Evolutionary conservation across 768 basidiomycete species (phyloP), one percentile per base, ranked within the genome.

Genomic region (Lentinula detonsa): DNA sequence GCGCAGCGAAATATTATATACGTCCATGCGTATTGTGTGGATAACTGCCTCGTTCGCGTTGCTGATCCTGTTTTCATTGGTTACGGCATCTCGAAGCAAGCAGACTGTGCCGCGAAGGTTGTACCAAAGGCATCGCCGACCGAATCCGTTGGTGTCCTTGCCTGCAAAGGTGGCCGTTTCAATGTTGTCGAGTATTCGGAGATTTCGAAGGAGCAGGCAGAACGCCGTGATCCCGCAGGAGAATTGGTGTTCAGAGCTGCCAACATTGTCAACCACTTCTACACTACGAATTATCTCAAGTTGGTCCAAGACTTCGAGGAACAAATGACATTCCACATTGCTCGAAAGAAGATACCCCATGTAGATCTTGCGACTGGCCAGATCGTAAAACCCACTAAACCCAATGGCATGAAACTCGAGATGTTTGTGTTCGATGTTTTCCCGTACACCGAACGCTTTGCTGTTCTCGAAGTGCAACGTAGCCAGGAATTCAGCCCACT

Each of bases 371-470:
- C 80, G 59, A 81, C 82, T 13, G 95, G 92, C 18, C 78, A 85
- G 63, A 28, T 68, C 4, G 73, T 95, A 70, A 95, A 95, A 70
- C 95, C 97, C 2, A 73, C 75, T 63, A 87, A 87, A 69, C 91
- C 94, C n/a, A 98, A 99, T 72, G 97, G 97, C 63, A 96, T 98
- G 93, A 99, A 99, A 76, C 85, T 99, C 63, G 97, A 99, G 74
- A 79, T 95, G 78, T 99, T 99, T 75, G 91, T 99, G 35, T 99
- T 99, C 69, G 97, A 99, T 74, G 97, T 99, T 49, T 98, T 99
- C 80, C 95, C 95, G 0, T 93, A 85, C 75, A 93, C 94, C 31
- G 73, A 86, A 69, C 78, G 74, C 55, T 93, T 95, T 65, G 85
- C 90, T 33, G 93, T 98, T 43, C 75, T 98, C 70, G 95, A 98